Base-by-base conservation (phyloP, 2,329 filamentous ascomycete genomes). In the Alternaria sp. region DNA sequence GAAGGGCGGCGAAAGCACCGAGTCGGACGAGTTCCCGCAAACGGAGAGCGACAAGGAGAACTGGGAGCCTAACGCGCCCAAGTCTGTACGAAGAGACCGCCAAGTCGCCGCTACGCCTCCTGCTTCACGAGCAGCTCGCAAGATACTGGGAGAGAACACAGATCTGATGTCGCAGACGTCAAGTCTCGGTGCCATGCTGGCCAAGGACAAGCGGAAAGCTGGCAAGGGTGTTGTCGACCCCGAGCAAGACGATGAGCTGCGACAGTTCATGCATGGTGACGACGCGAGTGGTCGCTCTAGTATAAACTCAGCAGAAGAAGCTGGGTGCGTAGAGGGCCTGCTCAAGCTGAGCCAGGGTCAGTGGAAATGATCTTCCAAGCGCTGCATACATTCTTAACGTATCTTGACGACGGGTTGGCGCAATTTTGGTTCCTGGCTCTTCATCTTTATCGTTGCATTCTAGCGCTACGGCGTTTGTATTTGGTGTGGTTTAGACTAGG, bases 1-100 rank as follows among this genome's bases (percentile, higher is more conserved):
- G 45, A 72, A 72, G 49, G 62, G 64, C 44, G 67, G 64, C 3
- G 67, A 70, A 13, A 67, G 70, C 21, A 76, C 74, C 65, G 82
- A 84, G 69, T 79, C 80, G 40, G 82, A 85, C 23, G 81, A 83
- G 79, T 83, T 79, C 71, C 83, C 71, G 76, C 87, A 87, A 81
- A 78, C 88, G 52, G 94, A 97, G 73, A 97, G 93, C 1, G 95
- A 98, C 78, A 98, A 98, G 81, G 95, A 98, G 82, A 98, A 98
- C 76, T 96, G 93, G 88, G 80, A 86, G 44, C 86, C 86, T n/a
- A 70, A 78, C 15, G 68, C 75, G 54, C 63, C 69, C 13, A 70
- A 68, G 55, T 67, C 73, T 60, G 82, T 79, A 23, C 72, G 72
- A 19, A 72, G 74, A 9, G 51, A 67, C 43, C 65, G 70, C 6